A percentile compares a stretch with the other conserved stretches of the same genome.
Evolutionary conservation across 1,284 basidiomycete genomes (phyloP).

Genomic region (Moesziomyces parantarcticus): DNA sequence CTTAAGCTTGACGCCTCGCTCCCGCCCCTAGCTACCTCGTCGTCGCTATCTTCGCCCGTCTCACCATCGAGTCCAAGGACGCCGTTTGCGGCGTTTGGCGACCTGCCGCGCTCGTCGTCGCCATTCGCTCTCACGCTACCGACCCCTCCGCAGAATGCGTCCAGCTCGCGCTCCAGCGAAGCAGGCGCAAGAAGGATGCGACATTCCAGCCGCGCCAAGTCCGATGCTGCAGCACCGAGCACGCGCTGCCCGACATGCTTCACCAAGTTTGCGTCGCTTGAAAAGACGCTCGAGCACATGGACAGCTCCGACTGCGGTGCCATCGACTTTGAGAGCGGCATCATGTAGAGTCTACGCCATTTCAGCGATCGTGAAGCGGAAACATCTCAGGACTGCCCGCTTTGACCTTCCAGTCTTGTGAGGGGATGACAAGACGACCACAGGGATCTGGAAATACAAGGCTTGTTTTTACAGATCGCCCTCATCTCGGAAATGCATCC

Average conservation of each 20-base stretch:
- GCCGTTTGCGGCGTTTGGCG: conserved; percentile 12
- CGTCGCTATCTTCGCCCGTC: conserved; percentile 14
- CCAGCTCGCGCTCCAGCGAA: conserved; percentile 2
- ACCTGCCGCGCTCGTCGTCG: conserved; percentile 11
- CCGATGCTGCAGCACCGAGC: conserved; percentile 20
- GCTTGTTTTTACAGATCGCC: no score
- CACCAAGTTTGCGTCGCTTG: conserved; percentile 27
- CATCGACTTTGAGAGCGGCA: conserved; percentile 41
- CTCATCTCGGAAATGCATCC: no score
- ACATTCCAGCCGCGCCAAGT: conserved; percentile 21
- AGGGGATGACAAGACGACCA: no score
- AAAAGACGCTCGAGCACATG: conserved; percentile 30
- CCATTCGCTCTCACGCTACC: conserved; percentile 4
- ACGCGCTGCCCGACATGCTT: conserved; percentile 42
- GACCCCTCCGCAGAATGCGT: not conserved
- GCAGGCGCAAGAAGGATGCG: conserved; percentile 10
- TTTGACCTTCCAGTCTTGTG: no score
- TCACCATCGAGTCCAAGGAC: conserved; percentile 21
- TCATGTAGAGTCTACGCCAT: conserved; percentile 6
- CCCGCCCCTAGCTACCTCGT: conserved; percentile 11
- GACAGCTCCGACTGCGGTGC: conserved; percentile 41
- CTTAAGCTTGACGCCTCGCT: conserved; percentile 3
- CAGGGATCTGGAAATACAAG: no score
- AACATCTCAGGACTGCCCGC: no score
- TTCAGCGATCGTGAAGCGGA: not conserved